These are phyloP conservation scores for Pistacia vera DNA, from an alignment of 345 rosid species.

Conservation along the genomic window DNA sequence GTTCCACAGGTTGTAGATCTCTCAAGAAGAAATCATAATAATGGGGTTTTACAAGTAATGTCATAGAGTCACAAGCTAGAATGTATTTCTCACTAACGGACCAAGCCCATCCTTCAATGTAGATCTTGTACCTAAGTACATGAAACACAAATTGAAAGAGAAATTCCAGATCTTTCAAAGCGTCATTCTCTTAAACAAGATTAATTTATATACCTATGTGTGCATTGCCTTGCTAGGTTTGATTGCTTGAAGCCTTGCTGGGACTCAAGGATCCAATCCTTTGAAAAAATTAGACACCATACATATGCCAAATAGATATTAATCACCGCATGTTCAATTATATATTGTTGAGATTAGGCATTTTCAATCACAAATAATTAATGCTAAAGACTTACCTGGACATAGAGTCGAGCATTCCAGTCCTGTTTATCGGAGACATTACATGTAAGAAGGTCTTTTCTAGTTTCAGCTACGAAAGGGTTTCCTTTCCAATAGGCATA, in stretches of 20 bases:
- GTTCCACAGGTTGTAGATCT: constrained; percentile 45
- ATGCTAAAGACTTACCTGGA: constrained; percentile 39
- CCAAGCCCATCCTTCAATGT: constrained; percentile 77
- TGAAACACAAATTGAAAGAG: not conserved
- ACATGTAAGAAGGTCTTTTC: constrained; percentile 70
- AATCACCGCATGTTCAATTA: not conserved
- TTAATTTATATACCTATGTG: constrained; percentile 45
- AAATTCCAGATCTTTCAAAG: not conserved
- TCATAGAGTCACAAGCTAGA: constrained; percentile 50
- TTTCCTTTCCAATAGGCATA: constrained; percentile 94
- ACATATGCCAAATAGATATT: not conserved
- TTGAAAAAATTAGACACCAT: constrained; percentile 7
- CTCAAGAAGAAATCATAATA: constrained; percentile 57
- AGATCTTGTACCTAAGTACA: constrained; percentile 65
- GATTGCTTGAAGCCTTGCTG: constrained; percentile 74
- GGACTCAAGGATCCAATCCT: constrained; percentile 82
- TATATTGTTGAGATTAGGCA: too few relatives aligned
- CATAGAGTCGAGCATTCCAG: constrained; percentile 80
- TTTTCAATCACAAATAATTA: not conserved
- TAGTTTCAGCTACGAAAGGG: constrained; percentile 51
- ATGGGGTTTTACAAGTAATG: constrained; percentile 42
- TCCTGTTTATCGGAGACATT: constrained; percentile 55
- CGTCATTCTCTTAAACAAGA: not conserved
- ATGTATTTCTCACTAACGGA: constrained; percentile 66
- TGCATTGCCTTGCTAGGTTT: constrained; percentile 70